Conservation (phyloP, 2,329 filamentous ascomycete species). For the Bipolaris victoriae region DNA sequence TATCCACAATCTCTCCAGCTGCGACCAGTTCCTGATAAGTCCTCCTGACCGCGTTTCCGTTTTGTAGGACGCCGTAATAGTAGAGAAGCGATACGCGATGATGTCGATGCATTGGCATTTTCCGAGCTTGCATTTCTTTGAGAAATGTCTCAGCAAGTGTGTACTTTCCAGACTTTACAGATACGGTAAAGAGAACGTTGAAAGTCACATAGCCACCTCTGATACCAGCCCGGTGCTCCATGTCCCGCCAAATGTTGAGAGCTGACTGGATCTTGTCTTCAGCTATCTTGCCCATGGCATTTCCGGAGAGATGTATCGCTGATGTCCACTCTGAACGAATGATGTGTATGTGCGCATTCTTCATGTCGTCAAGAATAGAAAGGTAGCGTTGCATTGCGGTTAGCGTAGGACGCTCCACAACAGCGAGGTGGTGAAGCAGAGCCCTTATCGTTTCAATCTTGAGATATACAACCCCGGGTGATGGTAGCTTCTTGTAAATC, state of each 20-base stretch:
- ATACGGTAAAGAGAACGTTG: slow-evolving; percentile 88
- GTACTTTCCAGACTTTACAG: slow-evolving; percentile 84
- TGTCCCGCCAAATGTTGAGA: slow-evolving; percentile 82
- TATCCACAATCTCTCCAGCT: slow-evolving; percentile 86
- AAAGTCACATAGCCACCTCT: slow-evolving; percentile 80
- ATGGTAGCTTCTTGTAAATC: slow-evolving; percentile 59
- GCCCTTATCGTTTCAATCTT: slow-evolving; percentile 61
- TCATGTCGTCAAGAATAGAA: slow-evolving; percentile 81
- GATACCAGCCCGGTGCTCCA: slow-evolving; percentile 76
- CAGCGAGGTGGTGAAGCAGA: slow-evolving; percentile 72
- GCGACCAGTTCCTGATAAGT: slow-evolving; percentile 85
- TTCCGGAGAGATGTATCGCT: slow-evolving; percentile 78
- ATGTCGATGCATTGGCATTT: slow-evolving; percentile 73
- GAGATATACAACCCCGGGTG: slow-evolving; percentile 61
- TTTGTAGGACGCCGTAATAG: slow-evolving; percentile 76
- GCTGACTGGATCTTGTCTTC: slow-evolving; percentile 69
- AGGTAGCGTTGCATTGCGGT: slow-evolving; percentile 80
- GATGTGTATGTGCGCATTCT: slow-evolving; percentile 72
- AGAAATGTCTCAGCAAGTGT: slow-evolving; percentile 83
- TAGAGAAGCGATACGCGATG: slow-evolving; percentile 84
- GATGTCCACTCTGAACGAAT: slow-evolving; percentile 77
- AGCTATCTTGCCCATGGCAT: slow-evolving; percentile 67
- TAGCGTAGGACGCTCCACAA: slow-evolving; percentile 60
- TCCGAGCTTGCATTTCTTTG: slow-evolving; percentile 76
- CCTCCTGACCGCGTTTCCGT: slow-evolving; percentile 74